Evolutionary conservation across 2,329 filamentous ascomycete genomes (phyloP), one percentile per base, ranked within the genome.

Genomic region (Colletotrichum incanum): DNA sequence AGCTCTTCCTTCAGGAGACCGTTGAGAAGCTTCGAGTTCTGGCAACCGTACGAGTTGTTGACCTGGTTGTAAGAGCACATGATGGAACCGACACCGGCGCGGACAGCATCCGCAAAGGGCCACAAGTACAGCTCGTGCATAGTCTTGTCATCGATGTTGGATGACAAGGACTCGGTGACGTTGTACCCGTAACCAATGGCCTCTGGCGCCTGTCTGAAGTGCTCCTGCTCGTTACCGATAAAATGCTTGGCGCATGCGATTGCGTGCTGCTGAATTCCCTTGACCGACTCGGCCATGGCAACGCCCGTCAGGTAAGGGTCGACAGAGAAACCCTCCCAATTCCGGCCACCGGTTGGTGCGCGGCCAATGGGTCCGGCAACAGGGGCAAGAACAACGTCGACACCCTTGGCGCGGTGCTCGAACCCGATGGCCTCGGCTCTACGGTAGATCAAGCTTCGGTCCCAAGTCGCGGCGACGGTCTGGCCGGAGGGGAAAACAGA

Each of bases 241-340:
- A 86, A 93, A 79, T 95, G 93, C 86, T 95, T 96, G 58, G 93
- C 92, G 77, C 93, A 95, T 73, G 95, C 94, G 82, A 97, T 93
- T 65, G 96, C 91, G 77, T 92, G 89, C 80, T 95, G 93, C 80
- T 97, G 95, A 55, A 97, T 95, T 73, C 95, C 95, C 79, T 90
- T 88, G 73, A 97, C 88, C 1, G 92, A 93, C 79, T 93, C 87
- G 47, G 90, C 90, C 76, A 95, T 92, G 65, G 91, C 90, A 74
- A 92, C 85, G 64, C 93, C 95, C 64, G 93, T 91, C 64, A 94
- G 84, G 63, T 93, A 93, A 2, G 94, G 93, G 76, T 96, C 94
- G 9, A 92, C 89, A 1, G 90, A 90, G 83, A 88, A 90, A 0
- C 87, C 89, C 79, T 93, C 92, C 92, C 92, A 93, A 80, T 93